Evolutionary conservation across 148 eudicot species (phyloP), one percentile per base, ranked within the genome.

Genomic region (Nyssa sinensis): DNA sequence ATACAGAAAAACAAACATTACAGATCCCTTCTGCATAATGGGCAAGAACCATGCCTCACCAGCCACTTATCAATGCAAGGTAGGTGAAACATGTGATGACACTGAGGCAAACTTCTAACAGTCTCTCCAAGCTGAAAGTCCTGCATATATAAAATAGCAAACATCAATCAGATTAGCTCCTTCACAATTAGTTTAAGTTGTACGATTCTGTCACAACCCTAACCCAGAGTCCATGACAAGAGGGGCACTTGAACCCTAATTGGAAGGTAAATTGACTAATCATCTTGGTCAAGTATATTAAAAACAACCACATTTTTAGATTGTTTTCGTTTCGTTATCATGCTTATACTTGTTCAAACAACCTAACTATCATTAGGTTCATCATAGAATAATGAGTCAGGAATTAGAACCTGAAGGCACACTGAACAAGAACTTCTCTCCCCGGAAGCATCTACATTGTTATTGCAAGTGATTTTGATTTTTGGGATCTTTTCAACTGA

Each of bases 61-160:
- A 94, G 86, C 98, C 98, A 94, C 78, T 89, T 90, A 74, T 94
- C 98, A 34, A 94, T 94, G 90, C 97, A 94, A 32, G 98, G 97
- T 72, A 90, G 90, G 84, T 94, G 98, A 82, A 94, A 94, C 89
- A 91, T 84, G 81, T 94, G 98, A 77, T 91, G 88, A 71, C 98
- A 94, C 10, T 91, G 90, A 35, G 98, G 98, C 80, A 94, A 81
- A 73, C 93, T 87, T 68, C 98, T 74, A 27, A 88, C 93, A 12
- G 88, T 91, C 70, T 94, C 98, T n/a, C 91, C 98, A 28, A 90
- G 79, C 73, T 94, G 97, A 64, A 94, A 94, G 80, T 94, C 98
- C 98, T 94, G 84, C 41, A 78, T 72, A 37, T n/a, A 35, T 32
- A 47, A 33, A 53, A 69, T 1, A 58, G 1, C 3, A 63, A 5